Percentiles rank a stretch among this genome's conserved stretches.
Conservation (phyloP, 2,329 filamentous ascomycete species). For the Penicillium sp. region DNA sequence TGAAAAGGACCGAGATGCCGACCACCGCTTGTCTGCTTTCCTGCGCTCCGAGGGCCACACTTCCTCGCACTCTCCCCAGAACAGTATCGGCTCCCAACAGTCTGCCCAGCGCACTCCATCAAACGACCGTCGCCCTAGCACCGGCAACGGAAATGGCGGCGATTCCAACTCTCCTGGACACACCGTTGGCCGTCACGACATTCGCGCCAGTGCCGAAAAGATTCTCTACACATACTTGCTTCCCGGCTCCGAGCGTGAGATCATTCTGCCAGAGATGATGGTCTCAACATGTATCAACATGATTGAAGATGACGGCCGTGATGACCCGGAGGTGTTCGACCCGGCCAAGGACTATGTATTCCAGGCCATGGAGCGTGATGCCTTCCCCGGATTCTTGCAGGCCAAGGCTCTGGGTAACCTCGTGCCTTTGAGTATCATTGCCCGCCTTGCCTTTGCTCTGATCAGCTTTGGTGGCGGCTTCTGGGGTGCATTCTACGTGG, state of each 20-base stretch:
- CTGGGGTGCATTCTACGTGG: conserved; percentile 92
- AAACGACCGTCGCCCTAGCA: conserved; percentile 62
- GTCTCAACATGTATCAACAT: conserved; percentile 82
- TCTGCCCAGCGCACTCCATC: conserved; percentile 48
- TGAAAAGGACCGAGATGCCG: conserved; percentile 76
- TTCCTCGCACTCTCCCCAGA: conserved; percentile 60
- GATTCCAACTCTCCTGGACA: conserved; percentile 84
- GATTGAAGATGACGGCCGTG: conserved; percentile 88
- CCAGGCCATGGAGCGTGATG: conserved; percentile 98
- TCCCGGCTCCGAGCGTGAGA: conserved; percentile 94
- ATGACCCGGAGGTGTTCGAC: conserved; percentile 97
- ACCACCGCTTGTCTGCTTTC: conserved; percentile 90
- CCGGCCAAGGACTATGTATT: conserved; percentile 99
- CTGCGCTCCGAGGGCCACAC: conserved; percentile 66
- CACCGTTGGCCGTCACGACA: conserved; percentile 84
- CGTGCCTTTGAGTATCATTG: conserved; percentile 85
- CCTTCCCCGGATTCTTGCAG: conserved; percentile 95
- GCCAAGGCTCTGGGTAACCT: conserved; percentile 96
- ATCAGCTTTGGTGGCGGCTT: conserved; percentile 88
- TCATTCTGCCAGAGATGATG: conserved; percentile 87
- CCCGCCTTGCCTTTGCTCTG: conserved; percentile 83
- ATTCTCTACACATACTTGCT: conserved; percentile 98
- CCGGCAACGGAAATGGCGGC: conserved; percentile 62
- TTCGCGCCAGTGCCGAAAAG: conserved; percentile 93
- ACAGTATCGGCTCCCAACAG: conserved; percentile 56